Evolutionary conservation across 495 filamentous ascomycete species (phyloP).

Genomic region (Hypoxylon fuscum): DNA sequence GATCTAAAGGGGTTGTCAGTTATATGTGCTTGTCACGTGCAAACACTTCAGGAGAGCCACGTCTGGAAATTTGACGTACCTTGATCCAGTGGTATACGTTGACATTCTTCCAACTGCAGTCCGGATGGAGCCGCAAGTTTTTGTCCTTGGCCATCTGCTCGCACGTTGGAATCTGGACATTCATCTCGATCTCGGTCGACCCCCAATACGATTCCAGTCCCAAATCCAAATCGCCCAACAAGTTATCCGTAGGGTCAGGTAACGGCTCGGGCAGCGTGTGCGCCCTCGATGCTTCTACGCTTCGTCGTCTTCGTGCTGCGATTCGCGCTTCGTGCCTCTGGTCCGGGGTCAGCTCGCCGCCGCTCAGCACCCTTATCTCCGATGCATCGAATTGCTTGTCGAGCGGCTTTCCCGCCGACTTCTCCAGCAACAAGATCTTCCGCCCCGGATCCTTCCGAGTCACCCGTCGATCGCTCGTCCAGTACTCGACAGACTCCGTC

Average conservation of each 20-base stretch:
- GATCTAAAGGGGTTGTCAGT: slow-evolving; percentile 70
- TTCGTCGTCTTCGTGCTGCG: slow-evolving; percentile 50
- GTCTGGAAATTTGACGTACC: slow-evolving; percentile 62
- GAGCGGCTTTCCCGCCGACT: slow-evolving; percentile 81
- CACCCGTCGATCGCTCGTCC: slow-evolving; percentile 85
- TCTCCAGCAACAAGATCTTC: slow-evolving; percentile 91
- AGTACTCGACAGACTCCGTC: slow-evolving; percentile 95
- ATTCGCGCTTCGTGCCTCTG: slow-evolving; percentile 54
- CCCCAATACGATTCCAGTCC: slow-evolving; percentile 73
- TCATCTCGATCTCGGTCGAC: slow-evolving; percentile 97
- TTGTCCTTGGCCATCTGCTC: slow-evolving; percentile 86
- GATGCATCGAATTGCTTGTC: slow-evolving; percentile 81
- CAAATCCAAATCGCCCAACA: slow-evolving; percentile 81
- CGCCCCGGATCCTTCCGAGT: slow-evolving; percentile 84
- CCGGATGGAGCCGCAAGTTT: slow-evolving; percentile 79
- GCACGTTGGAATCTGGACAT: slow-evolving; percentile 92
- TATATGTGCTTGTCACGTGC: slow-evolving; percentile 13
- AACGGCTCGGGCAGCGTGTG: slow-evolving; percentile 49
- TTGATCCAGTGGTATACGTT: slow-evolving; percentile 99
- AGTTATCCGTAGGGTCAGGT: slow-evolving; percentile 66
- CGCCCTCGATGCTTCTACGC: slow-evolving; percentile 47
- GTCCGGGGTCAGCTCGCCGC: slow-evolving; percentile 71
- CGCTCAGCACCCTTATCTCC: slow-evolving; percentile 78
- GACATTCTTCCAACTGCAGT: slow-evolving; percentile 95
- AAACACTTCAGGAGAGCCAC: neutral